Evolutionary conservation across 1,284 basidiomycete species (phyloP).

Genomic region (Ganoderma sp.): DNA sequence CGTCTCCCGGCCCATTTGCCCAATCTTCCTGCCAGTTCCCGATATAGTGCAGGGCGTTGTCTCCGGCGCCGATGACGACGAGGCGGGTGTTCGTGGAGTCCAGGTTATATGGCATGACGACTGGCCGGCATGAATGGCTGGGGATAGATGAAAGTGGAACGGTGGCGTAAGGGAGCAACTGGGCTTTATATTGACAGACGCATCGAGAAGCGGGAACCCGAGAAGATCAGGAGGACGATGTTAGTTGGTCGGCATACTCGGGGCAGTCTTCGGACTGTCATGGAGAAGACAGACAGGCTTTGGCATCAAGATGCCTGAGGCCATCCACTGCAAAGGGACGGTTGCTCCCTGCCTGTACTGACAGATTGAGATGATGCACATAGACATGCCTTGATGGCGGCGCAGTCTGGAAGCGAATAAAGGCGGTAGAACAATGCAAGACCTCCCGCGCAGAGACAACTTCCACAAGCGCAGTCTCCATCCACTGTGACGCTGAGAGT

Average conservation of each 20-base stretch:
- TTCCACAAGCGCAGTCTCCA: not conserved
- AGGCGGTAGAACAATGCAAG: not conserved
- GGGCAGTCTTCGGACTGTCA: not conserved
- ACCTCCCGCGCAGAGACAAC: not conserved
- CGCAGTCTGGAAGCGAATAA: not conserved
- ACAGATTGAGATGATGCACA: not conserved
- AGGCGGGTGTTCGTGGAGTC: not conserved
- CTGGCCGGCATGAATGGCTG: not conserved
- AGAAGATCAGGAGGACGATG: not conserved
- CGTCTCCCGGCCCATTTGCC: not conserved
- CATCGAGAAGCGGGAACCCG: not conserved
- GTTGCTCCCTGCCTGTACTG: not conserved
- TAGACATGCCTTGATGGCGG: not conserved
- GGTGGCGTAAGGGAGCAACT: not conserved
- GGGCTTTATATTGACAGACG: not conserved
- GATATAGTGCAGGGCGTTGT: not conserved
- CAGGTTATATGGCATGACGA: not conserved
- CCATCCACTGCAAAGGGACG: not conserved
- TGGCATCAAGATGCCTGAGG: not conserved
- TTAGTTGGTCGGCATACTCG: not conserved
- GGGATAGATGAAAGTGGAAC: not conserved
- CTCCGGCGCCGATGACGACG: slow-evolving; percentile 1
- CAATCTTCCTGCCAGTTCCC: not conserved
- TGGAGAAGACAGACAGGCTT: not conserved
- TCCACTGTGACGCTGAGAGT: not conserved